Evolutionary conservation across 2,329 filamentous ascomycete species (phyloP).

Genomic region (Podosphaera fusca): DNA sequence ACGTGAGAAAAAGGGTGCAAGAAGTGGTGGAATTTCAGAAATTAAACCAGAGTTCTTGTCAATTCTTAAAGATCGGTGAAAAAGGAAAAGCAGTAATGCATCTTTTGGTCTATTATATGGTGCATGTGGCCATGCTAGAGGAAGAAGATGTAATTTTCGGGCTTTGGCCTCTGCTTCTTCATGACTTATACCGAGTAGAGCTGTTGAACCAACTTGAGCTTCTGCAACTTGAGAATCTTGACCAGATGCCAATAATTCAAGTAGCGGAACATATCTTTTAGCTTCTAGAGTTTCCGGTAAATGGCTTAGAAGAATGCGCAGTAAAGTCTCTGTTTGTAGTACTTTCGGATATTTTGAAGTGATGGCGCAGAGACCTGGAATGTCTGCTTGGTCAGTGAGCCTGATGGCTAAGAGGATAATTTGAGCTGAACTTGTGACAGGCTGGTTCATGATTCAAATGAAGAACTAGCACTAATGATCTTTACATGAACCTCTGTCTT

Average conservation of each 20-base stretch:
- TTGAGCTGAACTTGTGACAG: slow-evolving; percentile 38
- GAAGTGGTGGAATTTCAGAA: slow-evolving; percentile 39
- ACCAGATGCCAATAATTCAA: slow-evolving; percentile 27
- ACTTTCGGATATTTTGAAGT: slow-evolving; percentile 31
- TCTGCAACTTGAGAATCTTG: slow-evolving; percentile 17
- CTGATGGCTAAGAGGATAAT: slow-evolving; percentile 51
- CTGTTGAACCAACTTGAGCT: slow-evolving; percentile 26
- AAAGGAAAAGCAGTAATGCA: slow-evolving; percentile 36
- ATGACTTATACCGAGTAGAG: slow-evolving; percentile 35
- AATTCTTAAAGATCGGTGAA: slow-evolving; percentile 43
- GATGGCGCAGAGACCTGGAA: slow-evolving; percentile 37
- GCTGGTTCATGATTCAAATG: slow-evolving; percentile 9
- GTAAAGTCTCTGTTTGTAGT: slow-evolving; percentile 37
- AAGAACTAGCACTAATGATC: too few species aligned
- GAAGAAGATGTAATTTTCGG: slow-evolving; percentile 37
- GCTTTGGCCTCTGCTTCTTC: slow-evolving; percentile 39
- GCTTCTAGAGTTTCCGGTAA: slow-evolving; percentile 50
- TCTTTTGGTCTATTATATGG: slow-evolving; percentile 28
- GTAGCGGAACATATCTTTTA: slow-evolving; percentile 34
- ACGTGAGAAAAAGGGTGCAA: slow-evolving; percentile 43
- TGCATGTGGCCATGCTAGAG: slow-evolving; percentile 28
- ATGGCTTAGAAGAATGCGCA: slow-evolving; percentile 54
- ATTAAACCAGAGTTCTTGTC: slow-evolving; percentile 52
- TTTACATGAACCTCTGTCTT: too few species aligned
- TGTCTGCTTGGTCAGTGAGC: slow-evolving; percentile 40